These are phyloP conservation scores for Diplodia scrobiculata DNA, from an alignment of 2,329 filamentous ascomycete species.

Conservation along the genomic window DNA sequence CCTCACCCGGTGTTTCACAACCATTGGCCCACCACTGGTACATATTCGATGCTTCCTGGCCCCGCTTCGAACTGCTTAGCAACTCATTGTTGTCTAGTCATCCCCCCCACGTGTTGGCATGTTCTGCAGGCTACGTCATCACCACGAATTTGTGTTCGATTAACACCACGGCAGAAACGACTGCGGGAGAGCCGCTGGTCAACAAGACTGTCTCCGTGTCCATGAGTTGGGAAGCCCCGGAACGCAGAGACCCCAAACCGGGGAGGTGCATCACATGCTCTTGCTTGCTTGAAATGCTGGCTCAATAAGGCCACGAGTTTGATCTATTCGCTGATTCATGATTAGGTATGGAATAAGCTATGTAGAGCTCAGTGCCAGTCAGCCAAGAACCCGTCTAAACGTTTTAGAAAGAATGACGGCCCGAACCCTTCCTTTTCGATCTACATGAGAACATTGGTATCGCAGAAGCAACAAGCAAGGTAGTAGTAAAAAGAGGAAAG, in stretches of 20 bases:
- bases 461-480: conserved; percentile 17
- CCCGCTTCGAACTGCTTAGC: no score
- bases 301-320: neutral
- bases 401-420: conserved; percentile 2
- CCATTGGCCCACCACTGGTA: no score
- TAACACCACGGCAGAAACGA: no score
- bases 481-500: neutral
- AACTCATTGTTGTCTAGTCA: no score
- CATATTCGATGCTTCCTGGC: neutral
- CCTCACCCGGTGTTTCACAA: neutral
- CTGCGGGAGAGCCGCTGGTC: no score
- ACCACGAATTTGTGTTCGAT: no score
- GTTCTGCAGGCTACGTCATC: no score
- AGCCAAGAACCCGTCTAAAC: neutral
- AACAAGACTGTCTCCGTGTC: no score
- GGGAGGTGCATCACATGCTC: neutral
- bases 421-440: neutral
- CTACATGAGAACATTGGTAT: conserved; percentile 13
- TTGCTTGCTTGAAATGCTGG: neutral
- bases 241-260: no score
- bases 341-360: neutral
- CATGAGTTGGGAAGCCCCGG: no score
- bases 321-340: neutral
- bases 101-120: no score
- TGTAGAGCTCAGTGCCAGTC: neutral